A percentile compares a stretch with the other conserved stretches of the same genome.
phyloP scores from a whole-genome alignment of 345 rosid species.

The Eucalyptus melliodora region DNA sequence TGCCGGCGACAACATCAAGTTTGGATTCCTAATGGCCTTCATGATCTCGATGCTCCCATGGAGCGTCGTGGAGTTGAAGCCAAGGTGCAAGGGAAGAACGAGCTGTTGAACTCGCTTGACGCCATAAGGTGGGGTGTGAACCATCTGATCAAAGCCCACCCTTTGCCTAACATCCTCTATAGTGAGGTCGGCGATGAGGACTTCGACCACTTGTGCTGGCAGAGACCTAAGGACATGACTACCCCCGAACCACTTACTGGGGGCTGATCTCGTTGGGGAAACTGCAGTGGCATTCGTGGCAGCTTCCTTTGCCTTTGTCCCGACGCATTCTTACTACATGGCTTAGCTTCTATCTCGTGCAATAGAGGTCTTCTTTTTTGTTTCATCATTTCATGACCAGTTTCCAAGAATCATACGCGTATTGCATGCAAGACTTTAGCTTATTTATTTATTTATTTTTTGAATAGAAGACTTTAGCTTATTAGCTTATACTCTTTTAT shows the following conservation, averaged over 20 bases:
- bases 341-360: conserved; percentile 31
- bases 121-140: conserved; percentile 57
- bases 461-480: no score
- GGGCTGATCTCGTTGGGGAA: conserved; percentile 51
- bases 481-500: no score
- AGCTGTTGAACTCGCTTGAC: conserved; percentile 18
- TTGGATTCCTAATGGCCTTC: conserved; percentile 69
- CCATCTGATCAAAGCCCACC: conserved; percentile 53
- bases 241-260: conserved; percentile 42
- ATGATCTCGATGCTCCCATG: conserved; percentile 54
- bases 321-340: conserved; percentile 10
- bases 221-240: conserved; percentile 68
- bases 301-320: conserved; percentile 29
- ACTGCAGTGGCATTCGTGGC: conserved; percentile 56
- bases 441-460: no score
- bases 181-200: conserved; percentile 44
- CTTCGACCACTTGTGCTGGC: conserved; percentile 49
- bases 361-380: neutral
- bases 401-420: accelerated
- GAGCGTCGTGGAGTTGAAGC: conserved; percentile 42
- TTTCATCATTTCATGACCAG: neutral
- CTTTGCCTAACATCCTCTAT: conserved; percentile 28
- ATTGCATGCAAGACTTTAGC: no score
- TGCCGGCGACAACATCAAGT: conserved; percentile 63
- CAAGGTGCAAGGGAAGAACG: neutral